Percentiles rank a stretch among this genome's conserved stretches.
Evolutionary conservation across 805 yeast genomes (phyloP).

Genomic region (Candida tibetensis): DNA sequence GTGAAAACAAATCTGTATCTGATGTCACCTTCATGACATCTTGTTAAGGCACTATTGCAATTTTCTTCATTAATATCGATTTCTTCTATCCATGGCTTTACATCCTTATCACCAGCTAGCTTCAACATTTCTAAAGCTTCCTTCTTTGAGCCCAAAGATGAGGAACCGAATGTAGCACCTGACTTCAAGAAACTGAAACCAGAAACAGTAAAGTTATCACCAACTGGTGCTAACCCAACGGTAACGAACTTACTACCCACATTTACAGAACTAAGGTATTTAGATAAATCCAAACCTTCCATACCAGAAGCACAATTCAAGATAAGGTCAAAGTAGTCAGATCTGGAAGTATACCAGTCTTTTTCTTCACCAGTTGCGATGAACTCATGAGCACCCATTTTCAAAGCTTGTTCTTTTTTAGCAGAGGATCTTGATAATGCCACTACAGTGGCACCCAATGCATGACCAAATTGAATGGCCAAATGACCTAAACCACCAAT

Average conservation of each 20-base stretch:
- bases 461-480: constrained; percentile 58
- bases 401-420: constrained; percentile 51
- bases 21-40: constrained; percentile 32
- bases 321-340: constrained; percentile 41
- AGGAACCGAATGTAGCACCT: constrained; percentile 27
- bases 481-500: constrained; percentile 69
- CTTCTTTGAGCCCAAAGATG: constrained; percentile 31
- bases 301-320: constrained; percentile 47
- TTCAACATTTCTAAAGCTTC: constrained; percentile 38
- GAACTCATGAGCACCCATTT: constrained; percentile 55
- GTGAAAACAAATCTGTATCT: constrained; percentile 55
- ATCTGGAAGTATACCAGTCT: constrained; percentile 27
- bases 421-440: constrained; percentile 52
- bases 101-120: constrained; percentile 33
- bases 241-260: constrained; percentile 22
- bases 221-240: constrained; percentile 28
- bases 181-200: constrained; percentile 23
- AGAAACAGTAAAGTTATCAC: constrained; percentile 18
- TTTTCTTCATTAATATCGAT: constrained; percentile 33
- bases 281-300: constrained; percentile 17
- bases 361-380: constrained; percentile 44
- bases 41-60: constrained; percentile 29
- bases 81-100: constrained; percentile 35
- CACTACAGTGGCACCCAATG: constrained; percentile 60
- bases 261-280: constrained; percentile 20